Evolutionary conservation across 164 flowering plant species (phyloP).

Genomic region (Chimonanthus praecox): DNA sequence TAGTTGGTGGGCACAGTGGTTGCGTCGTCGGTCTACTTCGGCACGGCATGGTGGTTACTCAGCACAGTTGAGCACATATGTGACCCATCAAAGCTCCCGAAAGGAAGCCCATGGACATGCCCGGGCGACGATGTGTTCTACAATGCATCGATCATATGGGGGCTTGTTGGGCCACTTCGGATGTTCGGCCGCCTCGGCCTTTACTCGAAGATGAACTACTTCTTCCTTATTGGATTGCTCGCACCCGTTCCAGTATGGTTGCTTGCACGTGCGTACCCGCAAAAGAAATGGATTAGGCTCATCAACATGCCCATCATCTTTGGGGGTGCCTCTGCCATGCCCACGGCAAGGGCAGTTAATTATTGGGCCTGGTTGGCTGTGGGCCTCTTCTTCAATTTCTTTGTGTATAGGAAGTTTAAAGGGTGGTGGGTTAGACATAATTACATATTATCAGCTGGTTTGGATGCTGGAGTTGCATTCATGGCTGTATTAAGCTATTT

Average conservation of each 20-base stretch:
- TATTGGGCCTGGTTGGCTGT: constrained; percentile 41
- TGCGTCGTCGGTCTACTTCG: constrained; percentile 37
- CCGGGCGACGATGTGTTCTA: constrained; percentile 42
- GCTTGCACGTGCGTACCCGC: constrained; percentile 36
- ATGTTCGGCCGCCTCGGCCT: constrained; percentile 37
- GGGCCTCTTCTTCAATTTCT: constrained; percentile 51
- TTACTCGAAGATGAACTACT: constrained; percentile 32
- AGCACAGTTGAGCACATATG: constrained; percentile 38
- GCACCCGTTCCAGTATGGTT: constrained; percentile 25
- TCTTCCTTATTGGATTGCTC: constrained; percentile 39
- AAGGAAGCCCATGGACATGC: constrained; percentile 58
- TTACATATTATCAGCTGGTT: constrained; percentile 57
- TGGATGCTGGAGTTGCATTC: constrained; percentile 80
- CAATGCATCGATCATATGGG: constrained; percentile 48
- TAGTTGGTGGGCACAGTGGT: constrained; percentile 56
- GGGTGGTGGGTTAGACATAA: constrained; percentile 78
- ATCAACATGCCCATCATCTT: constrained; percentile 52
- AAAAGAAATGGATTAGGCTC: constrained; percentile 41
- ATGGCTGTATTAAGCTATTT: constrained; percentile 40
- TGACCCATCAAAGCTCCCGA: constrained; percentile 24
- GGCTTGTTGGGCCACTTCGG: constrained; percentile 40
- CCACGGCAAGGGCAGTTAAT: constrained; percentile 52
- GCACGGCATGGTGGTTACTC: constrained; percentile 60
- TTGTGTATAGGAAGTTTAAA: constrained; percentile 39
- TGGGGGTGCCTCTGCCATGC: constrained; percentile 39